Conservation (phyloP, 805 yeast genomes). For the Kodamaea restingae region DNA sequence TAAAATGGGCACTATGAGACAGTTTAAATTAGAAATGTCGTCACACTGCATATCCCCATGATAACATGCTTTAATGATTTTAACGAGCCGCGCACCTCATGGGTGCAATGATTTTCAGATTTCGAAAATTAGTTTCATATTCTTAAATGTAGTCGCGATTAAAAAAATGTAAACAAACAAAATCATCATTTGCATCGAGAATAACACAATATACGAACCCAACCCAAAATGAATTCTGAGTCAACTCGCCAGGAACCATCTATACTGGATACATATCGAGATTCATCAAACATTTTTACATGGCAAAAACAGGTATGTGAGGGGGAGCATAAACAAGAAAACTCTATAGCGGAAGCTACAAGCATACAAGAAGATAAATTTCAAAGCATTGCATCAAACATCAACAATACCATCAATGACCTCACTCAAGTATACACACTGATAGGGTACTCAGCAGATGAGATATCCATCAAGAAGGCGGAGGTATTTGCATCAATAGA, state of each 20-base stretch:
- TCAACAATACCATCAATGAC: slow-evolving; percentile 36
- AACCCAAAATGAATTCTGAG: slow-evolving; percentile 1
- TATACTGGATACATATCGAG: slow-evolving; percentile 1
- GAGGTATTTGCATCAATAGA: slow-evolving; percentile 48
- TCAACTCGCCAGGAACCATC: slow-evolving; percentile 1
- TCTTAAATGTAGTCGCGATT: background rate
- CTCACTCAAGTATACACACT: slow-evolving; percentile 45
- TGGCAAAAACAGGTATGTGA: slow-evolving; percentile 7
- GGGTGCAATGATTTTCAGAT: background rate
- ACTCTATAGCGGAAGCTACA: slow-evolving; percentile 3
- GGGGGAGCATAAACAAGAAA: slow-evolving; percentile 1
- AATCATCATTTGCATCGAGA: slow-evolving; percentile 1
- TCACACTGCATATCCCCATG: background rate
- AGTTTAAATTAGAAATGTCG: background rate
- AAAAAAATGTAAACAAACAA: slow-evolving; percentile 6
- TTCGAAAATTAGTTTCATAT: background rate
- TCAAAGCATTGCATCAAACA: slow-evolving; percentile 30
- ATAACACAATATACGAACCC: background rate
- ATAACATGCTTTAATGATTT: background rate
- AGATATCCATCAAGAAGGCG: slow-evolving; percentile 46
- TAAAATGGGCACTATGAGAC: background rate
- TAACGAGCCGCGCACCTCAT: background rate
- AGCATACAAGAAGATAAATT: slow-evolving; percentile 13
- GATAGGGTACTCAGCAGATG: slow-evolving; percentile 53
- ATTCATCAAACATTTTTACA: slow-evolving; percentile 3